These are phyloP conservation scores for Blastobotrys malaysiensis DNA, from an alignment of 1,139 yeast genomes.

Conservation along the genomic window DNA sequence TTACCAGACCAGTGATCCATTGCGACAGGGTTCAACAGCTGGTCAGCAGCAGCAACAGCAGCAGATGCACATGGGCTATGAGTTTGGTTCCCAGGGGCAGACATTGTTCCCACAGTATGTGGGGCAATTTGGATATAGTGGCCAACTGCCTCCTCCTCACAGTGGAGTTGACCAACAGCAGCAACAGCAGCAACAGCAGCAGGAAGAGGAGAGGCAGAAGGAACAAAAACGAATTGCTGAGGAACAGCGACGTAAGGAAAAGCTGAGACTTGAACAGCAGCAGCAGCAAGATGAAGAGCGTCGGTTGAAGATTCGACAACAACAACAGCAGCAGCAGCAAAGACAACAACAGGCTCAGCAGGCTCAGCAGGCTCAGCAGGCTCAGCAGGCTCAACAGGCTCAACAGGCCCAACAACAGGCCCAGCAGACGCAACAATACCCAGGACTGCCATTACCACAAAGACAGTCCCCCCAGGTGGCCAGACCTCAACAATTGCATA, in stretches of 20 bases:
- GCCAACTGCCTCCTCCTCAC: conserved; percentile 1
- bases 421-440: conserved; percentile 5
- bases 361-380: no score
- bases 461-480: conserved; percentile 7
- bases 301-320: conserved; percentile 6
- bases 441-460: conserved; percentile 9
- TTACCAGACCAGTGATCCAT: conserved; percentile 9
- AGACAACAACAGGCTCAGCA: conserved; percentile 10
- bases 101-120: conserved; percentile 2
- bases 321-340: conserved; percentile 8
- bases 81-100: conserved; percentile 2
- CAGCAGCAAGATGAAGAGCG: not conserved
- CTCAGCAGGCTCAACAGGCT: conserved; percentile 4
- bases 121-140: conserved; percentile 2
- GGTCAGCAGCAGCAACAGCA: conserved; percentile 11
- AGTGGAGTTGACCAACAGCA: conserved; percentile 2
- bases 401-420: no score
- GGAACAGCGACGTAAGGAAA: not conserved
- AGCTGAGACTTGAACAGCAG: conserved; percentile 4
- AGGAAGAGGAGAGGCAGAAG: conserved; percentile 3
- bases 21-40: conserved; percentile 7
- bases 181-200: conserved; percentile 4
- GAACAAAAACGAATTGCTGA: conserved; percentile 1
- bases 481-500: conserved; percentile 8
- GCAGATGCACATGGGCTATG: conserved; percentile 4